Percentiles rank a stretch among this genome's conserved stretches.
Evolutionary conservation across 495 filamentous ascomycete species (phyloP).

Genomic region (Penicillium flavigenum): DNA sequence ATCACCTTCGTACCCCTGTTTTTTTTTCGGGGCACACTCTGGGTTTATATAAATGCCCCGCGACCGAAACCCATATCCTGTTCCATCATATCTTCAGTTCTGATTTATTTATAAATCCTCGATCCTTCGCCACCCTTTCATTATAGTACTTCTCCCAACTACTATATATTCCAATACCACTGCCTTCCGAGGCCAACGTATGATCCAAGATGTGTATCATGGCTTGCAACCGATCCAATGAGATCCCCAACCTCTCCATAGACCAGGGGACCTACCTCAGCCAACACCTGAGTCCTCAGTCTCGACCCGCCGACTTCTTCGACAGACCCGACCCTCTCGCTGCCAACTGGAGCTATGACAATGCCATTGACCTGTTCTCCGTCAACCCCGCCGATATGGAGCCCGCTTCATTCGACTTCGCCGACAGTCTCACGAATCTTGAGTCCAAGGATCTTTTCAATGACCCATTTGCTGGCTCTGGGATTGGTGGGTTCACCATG

Average conservation of each 20-base stretch:
- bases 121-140: conserved; percentile 2
- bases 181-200: conserved; percentile 10
- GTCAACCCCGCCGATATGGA: conserved; percentile 40
- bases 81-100: conserved; percentile 4
- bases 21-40: conserved; percentile 5
- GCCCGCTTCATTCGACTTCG: conserved; percentile 36
- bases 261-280: conserved; percentile 28
- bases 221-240: conserved; percentile 25
- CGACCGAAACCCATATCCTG: conserved; percentile 10
- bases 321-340: conserved; percentile 36
- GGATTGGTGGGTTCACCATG: conserved; percentile 42
- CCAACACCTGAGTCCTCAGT: conserved; percentile 27
- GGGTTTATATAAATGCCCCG: conserved; percentile 19
- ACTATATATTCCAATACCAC: conserved; percentile 10
- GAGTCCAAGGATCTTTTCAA: conserved; percentile 41
- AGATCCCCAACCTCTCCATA: conserved; percentile 20
- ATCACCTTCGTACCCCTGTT: conserved; percentile 13
- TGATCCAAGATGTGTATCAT: conserved; percentile 22
- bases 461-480: conserved; percentile 35
- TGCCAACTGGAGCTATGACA: conserved; percentile 48
- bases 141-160: not conserved
- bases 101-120: conserved; percentile 7
- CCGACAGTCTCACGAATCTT: conserved; percentile 33
- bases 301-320: conserved; percentile 25
- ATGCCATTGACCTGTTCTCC: conserved; percentile 42